A percentile compares a stretch with the other conserved stretches of the same genome.
phyloP scores from a whole-genome alignment of 495 filamentous ascomycete genomes.

The Aspergillus ostianus region DNA sequence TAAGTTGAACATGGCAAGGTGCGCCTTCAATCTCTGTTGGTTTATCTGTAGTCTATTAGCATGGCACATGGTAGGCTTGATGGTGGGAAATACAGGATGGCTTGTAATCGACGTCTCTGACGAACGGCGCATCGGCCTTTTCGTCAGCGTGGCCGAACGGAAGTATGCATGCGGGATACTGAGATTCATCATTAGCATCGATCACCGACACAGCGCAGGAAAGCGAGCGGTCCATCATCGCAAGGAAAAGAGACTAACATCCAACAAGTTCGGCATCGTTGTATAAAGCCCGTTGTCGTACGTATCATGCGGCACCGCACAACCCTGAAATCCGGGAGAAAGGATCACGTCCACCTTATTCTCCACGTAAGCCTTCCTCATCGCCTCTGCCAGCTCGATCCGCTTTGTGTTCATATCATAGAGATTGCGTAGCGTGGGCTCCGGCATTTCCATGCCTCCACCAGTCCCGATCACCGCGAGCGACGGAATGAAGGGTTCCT shows the following conservation, averaged over 20 bases:
- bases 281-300: conserved; percentile 49
- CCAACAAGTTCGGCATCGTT: conserved; percentile 48
- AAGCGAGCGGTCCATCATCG: neutral
- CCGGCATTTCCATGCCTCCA: conserved; percentile 3
- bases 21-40: conserved; percentile 25
- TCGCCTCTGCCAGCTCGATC: conserved; percentile 14
- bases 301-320: conserved; percentile 47
- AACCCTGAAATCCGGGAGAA: conserved; percentile 44
- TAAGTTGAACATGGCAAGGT: conserved; percentile 31
- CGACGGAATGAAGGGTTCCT: conserved; percentile 1
- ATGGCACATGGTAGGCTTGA: neutral
- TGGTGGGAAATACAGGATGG: neutral
- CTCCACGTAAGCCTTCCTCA: conserved; percentile 26
- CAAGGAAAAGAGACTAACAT: conserved; percentile 37
- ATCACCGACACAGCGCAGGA: neutral
- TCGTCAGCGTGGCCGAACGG: conserved; percentile 28
- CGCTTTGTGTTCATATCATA: conserved; percentile 22
- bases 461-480: neutral
- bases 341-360: conserved; percentile 46
- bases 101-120: conserved; percentile 20
- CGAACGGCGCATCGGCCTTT: conserved; percentile 15
- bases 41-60: conserved; percentile 13
- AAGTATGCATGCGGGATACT: conserved; percentile 39
- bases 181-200: conserved; percentile 4
- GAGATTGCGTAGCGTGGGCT: conserved; percentile 28